Evolutionary conservation across 1,284 basidiomycete species (phyloP).

Genomic region (Boletus nobilissimus): DNA sequence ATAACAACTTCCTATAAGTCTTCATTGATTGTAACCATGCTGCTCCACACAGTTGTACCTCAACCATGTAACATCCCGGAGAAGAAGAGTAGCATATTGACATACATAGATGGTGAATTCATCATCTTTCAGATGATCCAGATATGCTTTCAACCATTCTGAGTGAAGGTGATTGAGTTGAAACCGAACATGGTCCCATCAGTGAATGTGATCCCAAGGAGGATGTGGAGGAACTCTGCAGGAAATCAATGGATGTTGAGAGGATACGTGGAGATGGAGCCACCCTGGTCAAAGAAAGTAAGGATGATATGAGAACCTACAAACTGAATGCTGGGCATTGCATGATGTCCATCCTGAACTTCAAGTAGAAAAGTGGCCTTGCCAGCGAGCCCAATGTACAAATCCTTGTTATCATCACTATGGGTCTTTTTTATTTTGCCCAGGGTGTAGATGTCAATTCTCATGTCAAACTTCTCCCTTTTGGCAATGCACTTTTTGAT

Average conservation of each 20-base stretch:
- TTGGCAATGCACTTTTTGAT: not conserved
- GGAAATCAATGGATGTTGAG: not conserved
- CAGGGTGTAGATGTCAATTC: too few relatives aligned
- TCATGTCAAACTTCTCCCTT: not conserved
- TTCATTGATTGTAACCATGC: not conserved
- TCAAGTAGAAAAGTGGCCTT: not conserved
- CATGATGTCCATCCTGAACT: not conserved
- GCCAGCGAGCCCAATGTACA: not conserved
- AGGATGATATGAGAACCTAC: not conserved
- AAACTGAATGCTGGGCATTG: not conserved
- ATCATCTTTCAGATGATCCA: not conserved
- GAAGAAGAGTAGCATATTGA: not conserved
- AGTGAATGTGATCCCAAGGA: slow-evolving; percentile 6
- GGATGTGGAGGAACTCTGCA: not conserved
- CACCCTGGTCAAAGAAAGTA: not conserved
- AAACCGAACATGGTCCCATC: not conserved
- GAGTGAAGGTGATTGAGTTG: not conserved
- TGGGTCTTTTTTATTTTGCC: too few relatives aligned
- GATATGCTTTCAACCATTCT: not conserved
- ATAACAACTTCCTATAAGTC: not conserved
- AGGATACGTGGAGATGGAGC: too few relatives aligned
- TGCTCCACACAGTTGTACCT: not conserved
- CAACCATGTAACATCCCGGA: not conserved
- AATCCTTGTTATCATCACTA: not conserved
- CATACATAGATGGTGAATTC: not conserved